phyloP scores from a whole-genome alignment of 495 filamentous ascomycete species.

The Aspergillus homomorphus region DNA sequence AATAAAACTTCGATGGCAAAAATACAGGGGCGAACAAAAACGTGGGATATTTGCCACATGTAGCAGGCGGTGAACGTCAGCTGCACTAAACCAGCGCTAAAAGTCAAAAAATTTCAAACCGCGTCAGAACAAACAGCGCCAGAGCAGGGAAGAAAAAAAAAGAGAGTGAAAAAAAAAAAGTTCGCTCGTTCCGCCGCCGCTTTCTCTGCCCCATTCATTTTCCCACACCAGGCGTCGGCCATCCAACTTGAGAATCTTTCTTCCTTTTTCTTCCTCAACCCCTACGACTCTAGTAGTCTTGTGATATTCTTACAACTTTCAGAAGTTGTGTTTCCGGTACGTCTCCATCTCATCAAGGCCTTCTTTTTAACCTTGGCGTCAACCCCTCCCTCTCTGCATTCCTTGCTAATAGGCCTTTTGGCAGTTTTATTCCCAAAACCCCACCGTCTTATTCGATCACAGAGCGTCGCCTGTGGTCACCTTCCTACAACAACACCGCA shows the following conservation, averaged over 20 bases:
- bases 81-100: constrained; percentile 24
- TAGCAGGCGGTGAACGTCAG: constrained; percentile 21
- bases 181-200: constrained; percentile 22
- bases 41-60: constrained; percentile 4
- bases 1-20: constrained; percentile 11
- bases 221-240: constrained; percentile 31
- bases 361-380: not conserved
- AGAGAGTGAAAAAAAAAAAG: constrained; percentile 39
- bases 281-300: constrained; percentile 30
- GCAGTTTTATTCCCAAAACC: constrained; percentile 47
- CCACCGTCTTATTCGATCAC: constrained; percentile 50
- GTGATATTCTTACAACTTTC: constrained; percentile 27
- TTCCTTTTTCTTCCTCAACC: constrained; percentile 20
- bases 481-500: constrained; percentile 55
- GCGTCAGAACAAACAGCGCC: constrained; percentile 14
- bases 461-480: constrained; percentile 71
- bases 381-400: constrained; percentile 1
- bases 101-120: constrained; percentile 24
- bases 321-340: constrained; percentile 45
- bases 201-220: constrained; percentile 35
- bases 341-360: not conserved
- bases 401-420: constrained; percentile 13
- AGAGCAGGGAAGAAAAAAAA: constrained; percentile 14
- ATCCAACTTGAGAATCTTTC: constrained; percentile 23
- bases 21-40: constrained; percentile 6